Evolutionary conservation across 257 asterid species (phyloP), one percentile per base, ranked within the genome.

Genomic region (Dorcoceras hygrometricum): DNA sequence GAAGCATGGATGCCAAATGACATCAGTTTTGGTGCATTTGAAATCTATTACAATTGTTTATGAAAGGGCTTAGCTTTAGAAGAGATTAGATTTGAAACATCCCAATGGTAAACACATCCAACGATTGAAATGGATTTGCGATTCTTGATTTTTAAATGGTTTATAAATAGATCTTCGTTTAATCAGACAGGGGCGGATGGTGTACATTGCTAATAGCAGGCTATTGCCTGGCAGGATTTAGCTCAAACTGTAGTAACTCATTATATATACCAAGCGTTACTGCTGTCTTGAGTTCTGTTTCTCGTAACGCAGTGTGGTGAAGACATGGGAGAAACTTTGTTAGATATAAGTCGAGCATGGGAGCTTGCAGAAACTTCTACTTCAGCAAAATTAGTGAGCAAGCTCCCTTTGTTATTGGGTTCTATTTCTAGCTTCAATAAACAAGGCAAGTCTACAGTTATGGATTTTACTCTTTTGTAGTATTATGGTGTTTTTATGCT

Each of bases 341-440:
- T 94, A 61, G 71, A 90, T 71, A 75, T 94, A 69, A 83, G 84
- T 76, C 87, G 87, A 73, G 96, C 99, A 75, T 94, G 96, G 99
- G 96, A 94, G 79, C 66, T 4, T 43, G 99, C 83, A 46, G 99
- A 90, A 48, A 67, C 89, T 59, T 80, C 85, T 31, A 80, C 91
- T 54, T 94, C 99, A 18, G 83, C 84, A 2, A 67, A 69, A 74
- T 73, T 88, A 76, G 28, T 85, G 75, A 77, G 83, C 71, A 81
- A 81, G 81, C 85, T 94, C 72, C 96, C 95, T 53, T 59, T 59
- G 32, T 57, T 88, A 58, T 76, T 65, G 34, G 73, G 78, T 68
- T 79, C 84, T 20, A 72, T 82, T 76, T 69, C 86, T 61, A 71
- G 78, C 58, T 78, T 70, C 32, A 83, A 85, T 59, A 88, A 82